These are phyloP conservation scores for Bretschneidera sinensis DNA, from an alignment of 345 rosid species.

Conservation along the genomic window DNA sequence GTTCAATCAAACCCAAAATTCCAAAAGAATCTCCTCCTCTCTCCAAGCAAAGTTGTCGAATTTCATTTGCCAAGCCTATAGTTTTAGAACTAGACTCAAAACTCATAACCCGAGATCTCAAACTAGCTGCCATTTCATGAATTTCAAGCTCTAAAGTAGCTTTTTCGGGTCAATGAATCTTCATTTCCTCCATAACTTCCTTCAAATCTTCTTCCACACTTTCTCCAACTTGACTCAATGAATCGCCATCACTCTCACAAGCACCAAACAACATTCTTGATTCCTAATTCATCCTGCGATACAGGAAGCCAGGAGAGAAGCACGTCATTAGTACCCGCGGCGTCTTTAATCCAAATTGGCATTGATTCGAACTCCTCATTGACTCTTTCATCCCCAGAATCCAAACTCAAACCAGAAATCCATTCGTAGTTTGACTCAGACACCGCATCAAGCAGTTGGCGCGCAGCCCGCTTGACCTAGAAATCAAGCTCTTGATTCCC, in stretches of 20 bases:
- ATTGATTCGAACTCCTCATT: slow-evolving; percentile 41
- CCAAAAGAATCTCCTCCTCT: slow-evolving; percentile 32
- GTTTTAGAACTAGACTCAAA: slow-evolving; percentile 43
- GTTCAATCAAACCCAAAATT: slow-evolving; percentile 58
- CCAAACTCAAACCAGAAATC: slow-evolving; percentile 39
- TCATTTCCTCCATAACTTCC: slow-evolving; percentile 25
- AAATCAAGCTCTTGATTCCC: slow-evolving; percentile 34
- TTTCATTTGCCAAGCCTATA: slow-evolving; percentile 40
- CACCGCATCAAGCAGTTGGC: slow-evolving; percentile 55
- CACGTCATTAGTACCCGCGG: slow-evolving; percentile 13
- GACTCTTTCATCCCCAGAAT: slow-evolving; percentile 29
- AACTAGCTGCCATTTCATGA: slow-evolving; percentile 28
- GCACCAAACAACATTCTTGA: slow-evolving; percentile 25
- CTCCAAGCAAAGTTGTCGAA: slow-evolving; percentile 43
- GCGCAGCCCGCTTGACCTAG: slow-evolving; percentile 66
- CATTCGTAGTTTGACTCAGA: slow-evolving; percentile 36
- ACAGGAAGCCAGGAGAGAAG: slow-evolving; percentile 72
- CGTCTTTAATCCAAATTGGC: slow-evolving; percentile 52
- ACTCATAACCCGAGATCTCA: slow-evolving; percentile 36
- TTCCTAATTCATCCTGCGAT: slow-evolving; percentile 24
- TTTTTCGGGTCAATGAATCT: slow-evolving; percentile 20
- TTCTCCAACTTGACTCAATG: slow-evolving; percentile 30
- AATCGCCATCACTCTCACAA: slow-evolving; percentile 24
- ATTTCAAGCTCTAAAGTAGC: slow-evolving; percentile 33
- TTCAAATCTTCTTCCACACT: slow-evolving; percentile 19